A percentile compares a stretch with the other conserved stretches of the same genome.
Evolutionary conservation across 192 early-diverging fungal species (phyloP).

Genomic region (Funneliformis geosporum): DNA sequence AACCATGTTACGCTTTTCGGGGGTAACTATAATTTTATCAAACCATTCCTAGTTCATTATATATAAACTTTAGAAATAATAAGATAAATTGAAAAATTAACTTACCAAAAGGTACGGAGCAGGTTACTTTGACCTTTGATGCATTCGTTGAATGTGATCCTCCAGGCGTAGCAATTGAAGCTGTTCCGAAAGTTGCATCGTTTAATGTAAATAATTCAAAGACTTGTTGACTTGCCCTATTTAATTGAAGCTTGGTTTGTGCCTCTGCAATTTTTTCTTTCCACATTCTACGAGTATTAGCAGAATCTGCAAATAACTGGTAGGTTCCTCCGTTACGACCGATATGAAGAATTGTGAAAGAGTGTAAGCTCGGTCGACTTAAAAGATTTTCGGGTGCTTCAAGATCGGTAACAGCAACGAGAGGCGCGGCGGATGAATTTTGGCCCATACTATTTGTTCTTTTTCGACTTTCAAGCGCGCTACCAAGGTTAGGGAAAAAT

Average conservation of each 20-base stretch:
- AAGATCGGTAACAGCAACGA: conserved; percentile 2
- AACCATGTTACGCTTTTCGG: conserved; percentile 64
- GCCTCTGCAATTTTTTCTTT: conserved; percentile 66
- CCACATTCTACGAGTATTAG: conserved; percentile 79
- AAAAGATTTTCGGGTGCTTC: neutral
- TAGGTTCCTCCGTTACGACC: conserved; percentile 71
- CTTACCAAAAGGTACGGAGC: conserved; percentile 54
- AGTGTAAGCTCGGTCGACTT: conserved; percentile 51
- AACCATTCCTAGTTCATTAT: neutral
- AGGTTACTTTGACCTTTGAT: conserved; percentile 60
- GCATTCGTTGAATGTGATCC: conserved; percentile 36
- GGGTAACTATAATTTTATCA: conserved; percentile 28
- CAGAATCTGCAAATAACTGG: conserved; percentile 73
- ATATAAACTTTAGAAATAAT: neutral
- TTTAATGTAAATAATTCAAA: conserved; percentile 46
- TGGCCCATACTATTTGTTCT: conserved; percentile 22
- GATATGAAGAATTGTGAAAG: conserved; percentile 76
- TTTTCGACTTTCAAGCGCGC: conserved; percentile 32
- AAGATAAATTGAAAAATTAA: neutral
- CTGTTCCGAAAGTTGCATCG: conserved; percentile 19
- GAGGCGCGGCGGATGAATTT: conserved; percentile 2
- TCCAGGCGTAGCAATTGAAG: neutral
- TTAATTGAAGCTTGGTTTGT: conserved; percentile 47
- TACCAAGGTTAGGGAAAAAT: conserved; percentile 28
- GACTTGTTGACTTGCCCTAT: conserved; percentile 57